Base-by-base conservation (phyloP, 495 filamentous ascomycete genomes). In the Penicillium macrosclerotiorum region DNA sequence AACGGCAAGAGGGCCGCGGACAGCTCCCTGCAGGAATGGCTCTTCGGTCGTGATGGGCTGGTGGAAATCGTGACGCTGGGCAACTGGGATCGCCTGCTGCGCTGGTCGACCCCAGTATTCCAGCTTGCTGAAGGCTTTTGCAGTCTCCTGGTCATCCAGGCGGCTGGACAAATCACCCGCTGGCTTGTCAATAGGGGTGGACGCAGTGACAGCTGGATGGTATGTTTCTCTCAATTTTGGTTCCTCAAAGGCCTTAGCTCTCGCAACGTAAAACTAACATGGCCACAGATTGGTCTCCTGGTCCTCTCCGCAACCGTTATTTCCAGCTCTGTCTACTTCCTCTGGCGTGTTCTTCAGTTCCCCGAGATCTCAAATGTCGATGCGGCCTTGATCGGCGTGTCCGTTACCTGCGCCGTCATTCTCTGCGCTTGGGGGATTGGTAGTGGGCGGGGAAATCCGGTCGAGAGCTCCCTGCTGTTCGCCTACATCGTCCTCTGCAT, bases 401-500 rank as follows among this genome's bases (percentile, higher is more conserved):
- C 90, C 13, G 82, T 98, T 53, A 93, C 90, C 17, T 93, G 89
- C 46, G 90, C 88, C 18, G 80, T 95, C 35, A 94, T 96, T 60
- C 73, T 98, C 23, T 90, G 90, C 59, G 87, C 88, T 9, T 96
- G 88, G 82, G 93, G 93, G 27, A 98, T 96, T 57, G 88, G 87
- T 48, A 93, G 87, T 54, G 93, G 93, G 7, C 85, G 90, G 54
- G 93, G 93, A 37, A 98, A 96, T 59, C 88, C 91, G 3, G 89
- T 98, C 27, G 93, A 98, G 68, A 94, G 88, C 56, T 96, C 91
- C 12, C 76, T 98, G 16, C 80, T 98, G 25, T 96, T 98, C 62
- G 92, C 93, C 59, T 98, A 98, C 65, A 81, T 96, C 42, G 91
- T 95, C 9, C 83, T 98, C 49, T 96, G 90, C 74, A 86, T 96